phyloP scores from a whole-genome alignment of 805 yeast genomes.

The Yarrowia deformans region DNA sequence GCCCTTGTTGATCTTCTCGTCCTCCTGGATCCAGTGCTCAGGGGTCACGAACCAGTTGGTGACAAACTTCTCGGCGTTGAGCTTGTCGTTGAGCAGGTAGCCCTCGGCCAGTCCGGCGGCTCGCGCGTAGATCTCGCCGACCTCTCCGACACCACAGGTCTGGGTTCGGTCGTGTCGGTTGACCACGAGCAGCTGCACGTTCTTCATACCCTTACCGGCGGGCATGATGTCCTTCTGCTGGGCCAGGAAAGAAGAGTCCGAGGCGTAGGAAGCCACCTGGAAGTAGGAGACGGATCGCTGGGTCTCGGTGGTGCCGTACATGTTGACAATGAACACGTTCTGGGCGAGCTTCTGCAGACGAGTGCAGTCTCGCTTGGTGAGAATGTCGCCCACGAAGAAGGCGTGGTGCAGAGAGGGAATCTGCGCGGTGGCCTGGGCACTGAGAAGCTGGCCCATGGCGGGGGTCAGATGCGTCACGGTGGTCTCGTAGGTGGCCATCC shows the following conservation, averaged over 20 bases:
- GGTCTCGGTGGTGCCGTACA: slow-evolving; percentile 99
- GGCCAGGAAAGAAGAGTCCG: slow-evolving; percentile 76
- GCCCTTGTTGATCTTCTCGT: slow-evolving; percentile 52
- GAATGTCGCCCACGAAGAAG: slow-evolving; percentile 96
- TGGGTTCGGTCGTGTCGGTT: slow-evolving; percentile 87
- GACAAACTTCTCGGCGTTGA: slow-evolving; percentile 86
- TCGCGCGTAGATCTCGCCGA: slow-evolving; percentile 97
- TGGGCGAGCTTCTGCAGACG: slow-evolving; percentile 90
- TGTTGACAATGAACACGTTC: slow-evolving; percentile 88
- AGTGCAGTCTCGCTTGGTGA: slow-evolving; percentile 96
- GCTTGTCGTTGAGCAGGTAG: slow-evolving; percentile 87
- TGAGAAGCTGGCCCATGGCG: slow-evolving; percentile 97
- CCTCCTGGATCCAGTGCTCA: slow-evolving; percentile 66
- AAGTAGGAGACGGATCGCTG: slow-evolving; percentile 97
- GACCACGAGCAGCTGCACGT: slow-evolving; percentile 92
- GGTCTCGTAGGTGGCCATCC: slow-evolving; percentile 93
- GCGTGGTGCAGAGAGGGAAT: slow-evolving; percentile 92
- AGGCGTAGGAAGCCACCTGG: slow-evolving; percentile 76
- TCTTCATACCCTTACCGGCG: slow-evolving; percentile 97
- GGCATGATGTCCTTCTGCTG: slow-evolving; percentile 95
- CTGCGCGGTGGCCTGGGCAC: slow-evolving; percentile 92
- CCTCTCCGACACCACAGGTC: slow-evolving; percentile 98
- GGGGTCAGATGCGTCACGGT: slow-evolving; percentile 98
- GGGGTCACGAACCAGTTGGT: slow-evolving; percentile 87
- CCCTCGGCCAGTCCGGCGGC: slow-evolving; percentile 99